Conservation (phyloP, 2,329 filamentous ascomycete species). For the Tricladium varicosporioides region DNA sequence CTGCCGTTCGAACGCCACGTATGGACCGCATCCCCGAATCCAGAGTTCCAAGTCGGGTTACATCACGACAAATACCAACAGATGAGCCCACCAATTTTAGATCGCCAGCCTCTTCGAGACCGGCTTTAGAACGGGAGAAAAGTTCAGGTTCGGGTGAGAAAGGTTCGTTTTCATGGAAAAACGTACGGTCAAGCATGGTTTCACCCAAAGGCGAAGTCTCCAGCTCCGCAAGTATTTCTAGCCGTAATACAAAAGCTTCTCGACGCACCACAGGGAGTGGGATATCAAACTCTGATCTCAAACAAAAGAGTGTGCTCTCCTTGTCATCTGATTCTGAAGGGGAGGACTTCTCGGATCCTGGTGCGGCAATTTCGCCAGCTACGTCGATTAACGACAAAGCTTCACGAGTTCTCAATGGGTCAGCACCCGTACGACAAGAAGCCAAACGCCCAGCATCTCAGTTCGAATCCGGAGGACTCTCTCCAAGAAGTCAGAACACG, state of each 20-base stretch:
- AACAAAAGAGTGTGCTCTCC: constrained; percentile 33
- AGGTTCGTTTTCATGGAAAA: constrained; percentile 29
- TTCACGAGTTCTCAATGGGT: background rate
- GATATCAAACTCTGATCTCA: constrained; percentile 30
- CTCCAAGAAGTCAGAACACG: constrained; percentile 9
- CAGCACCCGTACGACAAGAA: background rate
- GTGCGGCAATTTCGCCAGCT: constrained; percentile 12
- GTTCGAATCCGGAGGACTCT: constrained; percentile 9
- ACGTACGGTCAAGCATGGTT: constrained; percentile 23
- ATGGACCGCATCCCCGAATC: constrained; percentile 30
- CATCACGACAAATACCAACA: background rate
- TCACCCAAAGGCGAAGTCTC: constrained; percentile 22
- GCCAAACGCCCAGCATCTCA: constrained; percentile 4
- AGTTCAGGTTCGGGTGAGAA: constrained; percentile 9
- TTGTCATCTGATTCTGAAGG: constrained; percentile 34
- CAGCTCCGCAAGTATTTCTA: constrained; percentile 32
- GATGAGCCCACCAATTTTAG: background rate
- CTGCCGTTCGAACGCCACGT: constrained; percentile 17
- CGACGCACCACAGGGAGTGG: constrained; percentile 28
- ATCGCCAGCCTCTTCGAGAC: background rate
- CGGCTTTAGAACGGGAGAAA: background rate
- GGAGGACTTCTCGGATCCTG: constrained; percentile 18
- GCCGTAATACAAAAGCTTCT: constrained; percentile 32
- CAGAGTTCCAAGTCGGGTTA: constrained; percentile 13
- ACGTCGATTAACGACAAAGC: constrained; percentile 2